Evolutionary conservation across 1,139 yeast genomes (phyloP).

Genomic region (Yarrowia galli): DNA sequence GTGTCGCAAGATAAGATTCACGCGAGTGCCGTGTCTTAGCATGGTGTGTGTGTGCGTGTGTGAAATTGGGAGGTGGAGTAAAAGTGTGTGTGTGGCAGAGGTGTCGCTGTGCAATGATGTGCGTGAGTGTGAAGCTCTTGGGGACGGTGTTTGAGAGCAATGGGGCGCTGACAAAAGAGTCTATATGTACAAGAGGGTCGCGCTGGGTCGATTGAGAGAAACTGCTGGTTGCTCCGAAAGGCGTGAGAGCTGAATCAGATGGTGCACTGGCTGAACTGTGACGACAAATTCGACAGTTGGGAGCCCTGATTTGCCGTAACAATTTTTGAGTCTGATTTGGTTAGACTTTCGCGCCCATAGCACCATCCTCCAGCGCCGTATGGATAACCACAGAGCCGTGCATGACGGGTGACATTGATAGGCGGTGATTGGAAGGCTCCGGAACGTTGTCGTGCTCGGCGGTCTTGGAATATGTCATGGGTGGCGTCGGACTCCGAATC

Average conservation of each 20-base stretch:
- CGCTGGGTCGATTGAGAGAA: not conserved
- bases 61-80: conserved; percentile 16
- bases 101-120: not conserved
- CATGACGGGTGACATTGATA: not conserved
- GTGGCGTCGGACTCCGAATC: conserved; percentile 6
- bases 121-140: not conserved
- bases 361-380: not conserved
- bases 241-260: not conserved
- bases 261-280: not conserved
- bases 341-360: conserved; percentile 8
- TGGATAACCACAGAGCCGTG: conserved; percentile 23
- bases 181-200: conserved; percentile 1
- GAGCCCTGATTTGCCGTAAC: conserved; percentile 13
- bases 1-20: conserved; percentile 37
- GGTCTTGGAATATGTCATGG: not conserved
- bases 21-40: conserved; percentile 39
- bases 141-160: conserved; percentile 3
- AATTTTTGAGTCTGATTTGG: conserved; percentile 29
- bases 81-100: not conserved
- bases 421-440: not conserved
- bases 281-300: conserved; percentile 3
- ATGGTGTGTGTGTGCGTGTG: conserved; percentile 17
- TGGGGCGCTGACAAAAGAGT: not conserved
- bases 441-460: not conserved
- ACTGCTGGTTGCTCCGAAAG: not conserved